A percentile compares a stretch with the other conserved stretches of the same genome.
These are phyloP conservation scores for Hypholoma sublateritium DNA, from an alignment of 768 basidiomycete species.

Conservation along the genomic window DNA sequence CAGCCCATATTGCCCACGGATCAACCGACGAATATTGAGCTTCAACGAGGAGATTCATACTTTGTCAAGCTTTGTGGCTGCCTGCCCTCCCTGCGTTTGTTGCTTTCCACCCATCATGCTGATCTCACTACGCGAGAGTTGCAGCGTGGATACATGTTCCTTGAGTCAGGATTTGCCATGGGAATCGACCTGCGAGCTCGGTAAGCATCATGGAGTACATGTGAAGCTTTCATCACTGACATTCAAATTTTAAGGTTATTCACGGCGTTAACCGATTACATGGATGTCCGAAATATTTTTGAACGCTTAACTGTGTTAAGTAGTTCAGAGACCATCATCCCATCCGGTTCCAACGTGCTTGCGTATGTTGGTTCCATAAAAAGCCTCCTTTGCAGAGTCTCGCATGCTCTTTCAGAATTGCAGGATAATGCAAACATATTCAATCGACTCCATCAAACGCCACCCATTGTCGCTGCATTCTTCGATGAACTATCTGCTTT, in stretches of 20 bases:
- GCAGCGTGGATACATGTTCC: slow-evolving; percentile 70
- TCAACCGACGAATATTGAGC: slow-evolving; percentile 19
- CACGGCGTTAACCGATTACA: slow-evolving; percentile 19
- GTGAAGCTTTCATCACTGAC: background rate
- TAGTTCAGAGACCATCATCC: slow-evolving; percentile 18
- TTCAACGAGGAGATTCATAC: slow-evolving; percentile 57
- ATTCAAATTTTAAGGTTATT: slow-evolving; percentile 28
- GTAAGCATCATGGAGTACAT: slow-evolving; percentile 43
- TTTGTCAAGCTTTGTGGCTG: slow-evolving; percentile 61
- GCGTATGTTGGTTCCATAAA: slow-evolving; percentile 20
- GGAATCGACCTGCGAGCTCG: slow-evolving; percentile 60
- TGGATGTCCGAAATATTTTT: slow-evolving; percentile 23
- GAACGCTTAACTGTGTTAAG: slow-evolving; percentile 29
- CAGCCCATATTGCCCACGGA: slow-evolving; percentile 44
- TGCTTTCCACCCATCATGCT: slow-evolving; percentile 67
- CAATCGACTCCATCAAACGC: slow-evolving; percentile 4
- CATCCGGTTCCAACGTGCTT: slow-evolving; percentile 19
- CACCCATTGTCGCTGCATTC: background rate
- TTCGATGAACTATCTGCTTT: slow-evolving; percentile 7
- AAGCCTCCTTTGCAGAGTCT: slow-evolving; percentile 30
- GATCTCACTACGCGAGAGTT: slow-evolving; percentile 89
- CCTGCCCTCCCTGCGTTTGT: slow-evolving; percentile 64
- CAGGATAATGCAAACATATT: slow-evolving; percentile 6
- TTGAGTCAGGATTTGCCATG: slow-evolving; percentile 76
- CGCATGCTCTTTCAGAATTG: slow-evolving; percentile 20